phyloP scores from a whole-genome alignment of 805 yeast species.

The Ogataea dorogensis region DNA sequence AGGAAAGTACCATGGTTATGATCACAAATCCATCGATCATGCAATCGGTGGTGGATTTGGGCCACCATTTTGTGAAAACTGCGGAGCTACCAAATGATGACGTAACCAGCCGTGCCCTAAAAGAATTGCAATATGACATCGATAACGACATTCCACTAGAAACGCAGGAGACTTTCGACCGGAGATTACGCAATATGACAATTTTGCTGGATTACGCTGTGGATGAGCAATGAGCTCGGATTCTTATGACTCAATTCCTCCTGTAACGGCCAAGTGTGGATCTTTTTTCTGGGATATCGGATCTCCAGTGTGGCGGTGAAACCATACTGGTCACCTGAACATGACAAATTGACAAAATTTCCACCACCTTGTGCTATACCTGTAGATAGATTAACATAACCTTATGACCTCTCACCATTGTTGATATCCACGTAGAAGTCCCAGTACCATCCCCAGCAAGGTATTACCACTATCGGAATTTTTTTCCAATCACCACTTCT shows the following conservation, averaged over 20 bases:
- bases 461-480: slow-evolving; percentile 1
- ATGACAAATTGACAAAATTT: no score
- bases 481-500: neutral
- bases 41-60: slow-evolving; percentile 7
- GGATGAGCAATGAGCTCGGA: slow-evolving; percentile 1
- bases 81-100: slow-evolving; percentile 8
- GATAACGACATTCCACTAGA: slow-evolving; percentile 1
- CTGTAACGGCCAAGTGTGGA: slow-evolving; percentile 4
- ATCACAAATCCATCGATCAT: slow-evolving; percentile 4
- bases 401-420: slow-evolving; percentile 1
- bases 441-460: slow-evolving; percentile 10
- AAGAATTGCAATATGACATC: slow-evolving; percentile 3
- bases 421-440: slow-evolving; percentile 1
- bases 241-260: neutral
- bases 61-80: slow-evolving; percentile 7
- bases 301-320: slow-evolving; percentile 5
- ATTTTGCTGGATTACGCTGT: neutral
- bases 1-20: slow-evolving; percentile 2
- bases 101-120: slow-evolving; percentile 5
- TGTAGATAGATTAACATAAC: slow-evolving; percentile 4
- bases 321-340: no score
- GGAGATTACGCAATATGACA: slow-evolving; percentile 11
- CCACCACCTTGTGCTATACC: no score
- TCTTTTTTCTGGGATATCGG: slow-evolving; percentile 12
- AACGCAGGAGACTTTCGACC: slow-evolving; percentile 2